Base-by-base conservation (phyloP, 2,329 filamentous ascomycete species). In the Penicillium psychrosexuale region DNA sequence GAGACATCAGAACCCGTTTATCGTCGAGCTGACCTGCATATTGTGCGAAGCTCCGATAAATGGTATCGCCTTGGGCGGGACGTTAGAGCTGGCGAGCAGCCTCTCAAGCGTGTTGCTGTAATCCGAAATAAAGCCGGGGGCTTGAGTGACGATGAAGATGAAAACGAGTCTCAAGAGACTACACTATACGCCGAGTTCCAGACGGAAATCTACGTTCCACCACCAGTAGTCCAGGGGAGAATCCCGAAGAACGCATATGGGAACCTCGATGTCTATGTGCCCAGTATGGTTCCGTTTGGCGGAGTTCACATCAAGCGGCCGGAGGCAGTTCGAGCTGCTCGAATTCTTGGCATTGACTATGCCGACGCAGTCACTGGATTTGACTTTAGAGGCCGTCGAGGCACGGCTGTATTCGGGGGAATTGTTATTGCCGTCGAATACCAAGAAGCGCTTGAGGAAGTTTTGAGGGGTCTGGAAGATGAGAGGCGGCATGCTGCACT, bases 361-460 rank as follows among this genome's bases (percentile, higher is more conserved):
- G 90, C 90, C 2, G 90, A 93, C 31, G 94, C 94, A 0, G 84
- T 99, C 5, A 94, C 88, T 0, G 93, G 93, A 0, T 99, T 97
- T 66, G 81, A 87, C 36, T 99, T 97, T 75, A 87, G 85, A 67
- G 91, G 91, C 0, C 84, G 90, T 3, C 86, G 90, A 53, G 93
- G 93, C 15, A 97, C 91, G 2, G 91, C 94, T 1, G 82, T 97
- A 3, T 75, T 94, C 2, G 82, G 84, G 36, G 94, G 94, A 2
- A 82, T 88, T 1, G 85, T 99, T 0, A 84, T 96, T 1, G 87
- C 91, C 0, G 69, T 74, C 15, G 88, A 93, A 69, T 84, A 86
- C 57, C 80, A 78, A 8, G 89, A 92, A 52, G 91, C 88, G 0
- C 80, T 97, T 0, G 75, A 82, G 54, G 85, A 84, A 5, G 86